Evolutionary conservation across 495 filamentous ascomycete species (phyloP).

Genomic region (Platismatia glauca): DNA sequence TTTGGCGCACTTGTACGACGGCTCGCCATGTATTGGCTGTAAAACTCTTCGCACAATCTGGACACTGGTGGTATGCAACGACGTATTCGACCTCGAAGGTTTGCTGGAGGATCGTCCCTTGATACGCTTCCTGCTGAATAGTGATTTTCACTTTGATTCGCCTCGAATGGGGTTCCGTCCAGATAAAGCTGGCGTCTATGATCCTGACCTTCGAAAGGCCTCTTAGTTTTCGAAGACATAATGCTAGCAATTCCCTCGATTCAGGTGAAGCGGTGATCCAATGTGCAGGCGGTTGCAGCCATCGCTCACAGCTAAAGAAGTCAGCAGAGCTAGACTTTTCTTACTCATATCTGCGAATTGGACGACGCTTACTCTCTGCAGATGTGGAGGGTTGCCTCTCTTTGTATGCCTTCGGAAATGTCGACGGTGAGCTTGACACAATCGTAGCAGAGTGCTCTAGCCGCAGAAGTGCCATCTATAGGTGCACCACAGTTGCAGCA

Average conservation of each 20-base stretch:
- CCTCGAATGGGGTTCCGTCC: conserved; percentile 94
- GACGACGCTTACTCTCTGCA: conserved; percentile 51
- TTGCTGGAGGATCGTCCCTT: conserved; percentile 78
- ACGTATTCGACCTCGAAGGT: conserved; percentile 90
- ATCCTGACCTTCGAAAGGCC: conserved; percentile 81
- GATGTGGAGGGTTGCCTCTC: conserved; percentile 72
- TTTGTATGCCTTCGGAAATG: conserved; percentile 83
- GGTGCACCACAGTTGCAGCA: conserved; percentile 91
- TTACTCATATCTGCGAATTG: neutral
- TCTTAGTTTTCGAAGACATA: conserved; percentile 75
- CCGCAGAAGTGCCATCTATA: conserved; percentile 82
- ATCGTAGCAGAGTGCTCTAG: conserved; percentile 85
- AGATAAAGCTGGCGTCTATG: conserved; percentile 91
- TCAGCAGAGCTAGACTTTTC: neutral
- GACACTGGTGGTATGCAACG: conserved; percentile 80
- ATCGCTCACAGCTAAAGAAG: conserved; percentile 60
- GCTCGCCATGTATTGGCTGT: conserved; percentile 88
- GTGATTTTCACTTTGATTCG: conserved; percentile 89
- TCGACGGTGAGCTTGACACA: conserved; percentile 90
- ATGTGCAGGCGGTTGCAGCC: conserved; percentile 75
- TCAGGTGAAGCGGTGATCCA: conserved; percentile 80
- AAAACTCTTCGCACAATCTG: conserved; percentile 86
- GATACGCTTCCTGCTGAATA: conserved; percentile 68
- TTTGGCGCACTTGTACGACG: conserved; percentile 86
- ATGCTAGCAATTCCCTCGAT: conserved; percentile 78